A percentile compares a stretch with the other conserved stretches of the same genome.
These are phyloP conservation scores for Echium plantagineum DNA, from an alignment of 257 asterid genomes.

Conservation along the genomic window DNA sequence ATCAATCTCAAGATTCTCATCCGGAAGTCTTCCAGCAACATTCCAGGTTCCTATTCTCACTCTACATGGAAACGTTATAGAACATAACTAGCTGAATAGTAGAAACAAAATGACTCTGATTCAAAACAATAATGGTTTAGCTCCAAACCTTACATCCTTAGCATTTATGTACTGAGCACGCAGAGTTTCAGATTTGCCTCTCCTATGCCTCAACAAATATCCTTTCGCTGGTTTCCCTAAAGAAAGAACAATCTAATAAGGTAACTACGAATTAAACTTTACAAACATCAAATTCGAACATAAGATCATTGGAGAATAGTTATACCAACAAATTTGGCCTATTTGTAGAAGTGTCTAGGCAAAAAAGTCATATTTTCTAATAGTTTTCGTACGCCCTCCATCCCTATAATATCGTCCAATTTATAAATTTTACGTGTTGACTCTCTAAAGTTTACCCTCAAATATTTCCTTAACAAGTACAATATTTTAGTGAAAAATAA, in stretches of 20 bases:
- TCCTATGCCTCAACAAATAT: constrained; percentile 40
- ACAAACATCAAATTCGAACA: neutral
- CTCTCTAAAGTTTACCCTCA: too few relatives aligned
- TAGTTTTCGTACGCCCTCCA: too few relatives aligned
- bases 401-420: too few relatives aligned
- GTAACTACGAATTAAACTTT: constrained; percentile 9
- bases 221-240: constrained; percentile 36
- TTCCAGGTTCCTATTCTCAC: constrained; percentile 84
- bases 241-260: constrained; percentile 10
- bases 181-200: constrained; percentile 90
- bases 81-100: neutral
- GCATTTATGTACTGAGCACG: constrained; percentile 64
- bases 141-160: constrained; percentile 84
- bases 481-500: too few relatives aligned
- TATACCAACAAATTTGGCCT: neutral
- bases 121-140: constrained; percentile 1
- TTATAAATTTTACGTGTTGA: too few relatives aligned
- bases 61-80: constrained; percentile 27
- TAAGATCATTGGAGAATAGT: neutral
- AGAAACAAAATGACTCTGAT: too few relatives aligned
- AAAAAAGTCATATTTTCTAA: too few relatives aligned
- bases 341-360: too few relatives aligned
- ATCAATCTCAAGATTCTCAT: constrained; percentile 62
- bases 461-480: too few relatives aligned
- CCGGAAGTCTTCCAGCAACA: constrained; percentile 74